Evolutionary conservation across 768 basidiomycete species (phyloP), one percentile per base, ranked within the genome.

Genomic region (Podaxis sp.): DNA sequence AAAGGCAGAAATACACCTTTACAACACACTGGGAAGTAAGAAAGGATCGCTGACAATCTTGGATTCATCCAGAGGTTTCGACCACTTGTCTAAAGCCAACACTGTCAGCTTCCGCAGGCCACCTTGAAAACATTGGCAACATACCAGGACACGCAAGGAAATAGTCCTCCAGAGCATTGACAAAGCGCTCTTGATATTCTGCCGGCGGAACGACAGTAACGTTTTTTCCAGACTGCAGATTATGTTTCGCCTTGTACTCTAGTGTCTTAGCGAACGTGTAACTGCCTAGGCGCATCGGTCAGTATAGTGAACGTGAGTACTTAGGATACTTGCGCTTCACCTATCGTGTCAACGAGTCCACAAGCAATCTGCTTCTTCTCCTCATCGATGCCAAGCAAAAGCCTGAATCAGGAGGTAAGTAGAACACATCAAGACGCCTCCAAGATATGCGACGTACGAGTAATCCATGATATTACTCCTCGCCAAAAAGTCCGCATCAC

Each of bases 391-490:
- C 91, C 91, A 2, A 94, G 80, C 4, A 94, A 78, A 24, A 94
- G 80, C 8, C 88, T 90, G 53, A 30, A 26, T 12, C 40, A 38
- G 10, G 13, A 15, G 26, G 50, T 52, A 15, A 44, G 60, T 6
- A 56, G 20, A 46, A 12, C 17, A 62, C 12, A 2, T 38, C 30
- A 41, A 50, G 56, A 28, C 17, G 4, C 22, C 24, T 6, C 49
- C 4, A n/a, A 59, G 17, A 38, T 36, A 56, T 24, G n/a, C 17
- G 17, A 77, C 87, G 64, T 68, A 89, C 87, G 90, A 91, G 67
- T 93, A 95, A 69, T 95, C 92, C 89, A 93, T 93, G 67, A 93
- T 91, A 65, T 91, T 90, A 67, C 87, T 89, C 67, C 76, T 82
- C 0, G 88, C 79, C 33, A 95, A 76, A 69, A 89, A 95, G 1